Evolutionary conservation across 805 yeast species (phyloP).

Genomic region (Candida piceae): DNA sequence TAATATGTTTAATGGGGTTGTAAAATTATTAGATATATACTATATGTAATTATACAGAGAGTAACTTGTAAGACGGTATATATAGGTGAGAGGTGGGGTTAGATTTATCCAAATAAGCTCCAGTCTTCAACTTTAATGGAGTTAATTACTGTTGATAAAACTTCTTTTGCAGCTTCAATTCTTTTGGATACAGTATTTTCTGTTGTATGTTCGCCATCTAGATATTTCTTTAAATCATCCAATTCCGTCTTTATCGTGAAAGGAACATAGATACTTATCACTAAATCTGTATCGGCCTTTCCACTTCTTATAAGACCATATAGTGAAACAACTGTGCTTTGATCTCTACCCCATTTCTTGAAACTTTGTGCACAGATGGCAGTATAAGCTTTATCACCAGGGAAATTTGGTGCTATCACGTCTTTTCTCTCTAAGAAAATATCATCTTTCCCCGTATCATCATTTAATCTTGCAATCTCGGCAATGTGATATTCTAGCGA

Average conservation of each 20-base stretch:
- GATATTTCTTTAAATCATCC: conserved; percentile 16
- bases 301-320: conserved; percentile 53
- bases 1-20: too few relatives aligned
- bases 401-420: conserved; percentile 10
- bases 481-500: conserved; percentile 50
- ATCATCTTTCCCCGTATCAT: conserved; percentile 13
- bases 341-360: conserved; percentile 45
- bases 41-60: too few relatives aligned
- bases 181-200: conserved; percentile 24
- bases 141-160: conserved; percentile 21
- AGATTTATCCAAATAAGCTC: conserved; percentile 37
- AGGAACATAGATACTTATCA: conserved; percentile 61
- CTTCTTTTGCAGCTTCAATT: conserved; percentile 23
- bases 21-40: too few relatives aligned
- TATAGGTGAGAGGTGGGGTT: not conserved
- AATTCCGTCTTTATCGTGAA: conserved; percentile 28
- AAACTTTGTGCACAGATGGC: conserved; percentile 39
- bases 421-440: conserved; percentile 5
- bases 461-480: conserved; percentile 47
- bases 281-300: conserved; percentile 52
- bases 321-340: conserved; percentile 40
- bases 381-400: conserved; percentile 25
- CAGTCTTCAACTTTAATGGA: conserved; percentile 40
- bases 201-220: conserved; percentile 5
- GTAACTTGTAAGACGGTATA: too few relatives aligned